Evolutionary conservation across 2,329 filamentous ascomycete species (phyloP), one percentile per base, ranked within the genome.

Genomic region (Arthrinium puccinioides): DNA sequence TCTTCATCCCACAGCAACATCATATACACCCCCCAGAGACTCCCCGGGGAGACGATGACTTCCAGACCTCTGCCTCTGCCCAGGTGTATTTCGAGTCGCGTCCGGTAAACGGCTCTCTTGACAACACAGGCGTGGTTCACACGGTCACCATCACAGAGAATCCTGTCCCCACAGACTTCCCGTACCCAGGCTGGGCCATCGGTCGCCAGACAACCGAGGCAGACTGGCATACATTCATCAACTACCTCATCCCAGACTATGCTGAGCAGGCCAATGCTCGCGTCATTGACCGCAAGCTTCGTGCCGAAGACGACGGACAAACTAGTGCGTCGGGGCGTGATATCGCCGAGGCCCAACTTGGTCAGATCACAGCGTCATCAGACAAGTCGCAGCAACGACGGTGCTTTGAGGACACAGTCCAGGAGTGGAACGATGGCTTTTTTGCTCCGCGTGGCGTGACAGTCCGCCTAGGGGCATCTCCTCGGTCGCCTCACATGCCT

Each of bases 181-280:
- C 70, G 0, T 72, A 64, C 37, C 61, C 57, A 2, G 36, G 45
- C 9, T 56, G 56, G 21, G 63, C 62, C 49, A 56, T 51, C 6
- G 45, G 45, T 5, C 65, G 64, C 26, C 71, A 74, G 36, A 61
- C 76, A 10, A 64, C 58, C 1, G 46, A 56, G 11, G 66, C 72
- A 46, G 75, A 80, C 49, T 80, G 76, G 76, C 63, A 66, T 24
- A 77, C 74, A 0, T 79, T 80, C 52, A 45, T 74, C 31, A 77
- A 77, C 46, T 70, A 69, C 42, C 53, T 79, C 13, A 51, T 79
- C 16, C 74, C 76, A 0, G 57, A 70, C 37, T 65, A 72, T 49
- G 56, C 60, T 5, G 54, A 57, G 1, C 49, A 53, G 13, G 54
- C 56, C 14, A 77, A 74, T 45, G 64, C 67, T 16, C 60, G 61